These are phyloP conservation scores for Dictyostelium citrinum DNA, from an alignment of 78 protist genomes.

Conservation along the genomic window DNA sequence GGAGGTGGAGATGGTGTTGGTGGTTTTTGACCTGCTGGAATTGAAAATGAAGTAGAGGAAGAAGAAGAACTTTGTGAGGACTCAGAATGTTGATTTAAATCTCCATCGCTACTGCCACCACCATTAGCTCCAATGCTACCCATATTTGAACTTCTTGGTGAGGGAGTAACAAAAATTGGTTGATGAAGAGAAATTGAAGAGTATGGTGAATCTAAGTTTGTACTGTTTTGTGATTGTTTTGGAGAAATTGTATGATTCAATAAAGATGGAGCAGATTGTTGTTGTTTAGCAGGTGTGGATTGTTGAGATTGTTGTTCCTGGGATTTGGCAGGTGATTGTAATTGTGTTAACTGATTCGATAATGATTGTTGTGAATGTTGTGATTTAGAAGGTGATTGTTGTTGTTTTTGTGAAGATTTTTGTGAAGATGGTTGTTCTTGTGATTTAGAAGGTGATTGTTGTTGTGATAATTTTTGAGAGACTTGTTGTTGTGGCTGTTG, in stretches of 20 bases:
- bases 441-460: conserved; percentile 6
- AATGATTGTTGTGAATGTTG: neutral
- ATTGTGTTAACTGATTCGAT: neutral
- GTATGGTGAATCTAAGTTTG: neutral
- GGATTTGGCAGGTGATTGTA: neutral
- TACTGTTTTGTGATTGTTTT: neutral
- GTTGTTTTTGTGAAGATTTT: neutral
- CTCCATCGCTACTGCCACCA: neutral
- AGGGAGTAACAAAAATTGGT: neutral
- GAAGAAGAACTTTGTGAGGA: neutral
- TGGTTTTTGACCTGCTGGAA: conserved; percentile 1
- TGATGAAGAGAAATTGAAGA: neutral
- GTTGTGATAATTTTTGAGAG: neutral
- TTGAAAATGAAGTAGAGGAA: neutral
- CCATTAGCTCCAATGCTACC: neutral
- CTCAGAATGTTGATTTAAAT: neutral
- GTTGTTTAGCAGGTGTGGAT: no score
- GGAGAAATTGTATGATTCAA: neutral
- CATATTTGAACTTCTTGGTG: neutral
- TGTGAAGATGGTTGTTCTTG: neutral
- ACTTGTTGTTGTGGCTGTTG: conserved; percentile 6
- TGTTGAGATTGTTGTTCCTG: neutral
- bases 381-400: neutral
- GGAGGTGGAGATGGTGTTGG: conserved; percentile 3
- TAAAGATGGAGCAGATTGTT: neutral